Evolutionary conservation across 768 basidiomycete genomes (phyloP).

Genomic region (Russula sp.): DNA sequence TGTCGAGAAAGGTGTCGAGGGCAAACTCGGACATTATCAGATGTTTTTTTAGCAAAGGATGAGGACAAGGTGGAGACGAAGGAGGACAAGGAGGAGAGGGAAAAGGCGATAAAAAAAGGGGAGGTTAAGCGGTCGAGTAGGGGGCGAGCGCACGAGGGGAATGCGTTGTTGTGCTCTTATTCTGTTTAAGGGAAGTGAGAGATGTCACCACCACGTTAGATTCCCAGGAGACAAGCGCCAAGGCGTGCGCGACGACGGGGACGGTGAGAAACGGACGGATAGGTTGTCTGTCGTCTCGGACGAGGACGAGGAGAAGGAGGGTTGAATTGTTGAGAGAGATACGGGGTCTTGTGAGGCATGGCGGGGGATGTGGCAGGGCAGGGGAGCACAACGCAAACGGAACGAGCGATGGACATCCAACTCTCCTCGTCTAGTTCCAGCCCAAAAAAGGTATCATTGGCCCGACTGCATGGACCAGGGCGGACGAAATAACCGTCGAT

Average conservation of each 20-base stretch:
- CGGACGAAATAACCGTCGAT: slow-evolving; percentile 6
- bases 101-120: slow-evolving; percentile 13
- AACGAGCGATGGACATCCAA: too few species aligned
- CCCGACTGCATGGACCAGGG: slow-evolving; percentile 1
- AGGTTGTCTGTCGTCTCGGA: background rate
- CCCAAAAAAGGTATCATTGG: background rate
- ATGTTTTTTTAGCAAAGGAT: background rate
- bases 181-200: slow-evolving; percentile 9
- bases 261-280: background rate
- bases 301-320: background rate
- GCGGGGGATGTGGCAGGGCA: too few species aligned
- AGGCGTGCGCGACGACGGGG: background rate
- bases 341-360: too few species aligned
- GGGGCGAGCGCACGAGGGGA: slow-evolving; percentile 15
- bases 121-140: slow-evolving; percentile 14
- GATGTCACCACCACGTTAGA: slow-evolving; percentile 18
- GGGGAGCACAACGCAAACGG: background rate
- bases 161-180: slow-evolving; percentile 18
- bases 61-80: slow-evolving; percentile 5
- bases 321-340: too few species aligned
- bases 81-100: background rate
- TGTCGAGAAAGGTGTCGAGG: slow-evolving; percentile 3
- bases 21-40: slow-evolving; percentile 10
- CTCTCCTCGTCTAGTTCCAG: too few species aligned
- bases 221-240: slow-evolving; percentile 10